Evolutionary conservation across 2,329 filamentous ascomycete species (phyloP), one percentile per base, ranked within the genome.

Genomic region (Sporothrix mexicana): DNA sequence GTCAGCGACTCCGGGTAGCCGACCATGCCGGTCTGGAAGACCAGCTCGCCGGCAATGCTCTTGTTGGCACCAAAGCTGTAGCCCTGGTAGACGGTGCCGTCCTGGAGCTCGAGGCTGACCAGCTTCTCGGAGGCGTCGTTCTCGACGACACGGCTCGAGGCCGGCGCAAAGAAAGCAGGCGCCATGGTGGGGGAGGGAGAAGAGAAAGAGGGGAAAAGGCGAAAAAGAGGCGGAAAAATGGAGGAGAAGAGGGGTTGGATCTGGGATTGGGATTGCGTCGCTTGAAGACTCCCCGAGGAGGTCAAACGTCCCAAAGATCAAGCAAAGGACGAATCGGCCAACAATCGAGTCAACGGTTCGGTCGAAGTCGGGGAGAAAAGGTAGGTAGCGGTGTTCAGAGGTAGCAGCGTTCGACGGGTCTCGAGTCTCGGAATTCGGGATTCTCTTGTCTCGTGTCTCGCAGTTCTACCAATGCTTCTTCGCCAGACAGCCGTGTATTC

Each of bases 1-100:
- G 93, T 95, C 78, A 96, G 88, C 66, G 92, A 97, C 86, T 99
- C 96, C 57, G 96, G 95, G 82, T 99, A 99, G 80, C 96, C 96
- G 78, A 98, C 96, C 95, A 98, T 97, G 83, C 96, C 96, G 73
- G 96, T 99, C 88, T 98, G 95, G 86, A 99, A 99, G 84, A 99
- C 96, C 81, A 99, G 88, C 87, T 99, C 96, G 82, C 96, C 96
- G 77, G 95, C 93, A 79, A 97, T 90, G 85, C 93, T 97, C 88
- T 95, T 97, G 80, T 93, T 88, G 76, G 95, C 95, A 83, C 96
- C 96, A 81, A 99, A 99, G 88, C 94, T 97, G 86, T 93, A 94
- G 78, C 96, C 96, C 81, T 97, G 93, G 87, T 94, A 97, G 80
- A 94, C 89, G 73, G 92, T 90, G 83, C 95, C 94, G 86, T 98